Conservation (phyloP, 2,329 filamentous ascomycete genomes). For the Aquanectria penicillioides region DNA sequence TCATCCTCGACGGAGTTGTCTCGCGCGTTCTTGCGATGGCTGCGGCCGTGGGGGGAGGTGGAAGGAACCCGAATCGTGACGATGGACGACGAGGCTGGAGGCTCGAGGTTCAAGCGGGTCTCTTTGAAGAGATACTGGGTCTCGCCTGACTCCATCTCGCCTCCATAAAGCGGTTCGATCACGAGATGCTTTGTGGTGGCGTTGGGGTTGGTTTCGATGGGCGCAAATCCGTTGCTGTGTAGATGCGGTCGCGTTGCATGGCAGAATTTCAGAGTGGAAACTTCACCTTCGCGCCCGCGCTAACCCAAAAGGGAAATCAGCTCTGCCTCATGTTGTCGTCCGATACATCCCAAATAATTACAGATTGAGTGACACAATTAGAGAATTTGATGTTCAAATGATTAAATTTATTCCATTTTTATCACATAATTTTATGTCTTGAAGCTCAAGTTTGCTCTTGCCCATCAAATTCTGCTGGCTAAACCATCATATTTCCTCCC, state of each 20-base stretch:
- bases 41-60: constrained; percentile 56
- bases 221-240: constrained; percentile 39
- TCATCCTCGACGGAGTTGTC: constrained; percentile 69
- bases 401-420: neutral
- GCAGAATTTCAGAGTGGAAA: constrained; percentile 46
- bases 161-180: constrained; percentile 61
- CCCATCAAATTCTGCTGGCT: constrained; percentile 5
- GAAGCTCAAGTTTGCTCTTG: neutral
- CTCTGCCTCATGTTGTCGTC: constrained; percentile 30
- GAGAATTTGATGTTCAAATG: too few species aligned
- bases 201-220: constrained; percentile 32
- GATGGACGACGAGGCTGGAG: constrained; percentile 73
- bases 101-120: constrained; percentile 85
- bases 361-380: too few species aligned
- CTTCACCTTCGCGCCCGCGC: constrained; percentile 41
- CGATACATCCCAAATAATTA: neutral
- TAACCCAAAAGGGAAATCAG: constrained; percentile 51
- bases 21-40: constrained; percentile 50
- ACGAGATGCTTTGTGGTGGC: constrained; percentile 25
- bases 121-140: constrained; percentile 83
- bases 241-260: constrained; percentile 44
- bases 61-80: constrained; percentile 76
- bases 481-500: constrained; percentile 6
- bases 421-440: neutral
- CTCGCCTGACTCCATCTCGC: constrained; percentile 72